Base-by-base conservation (phyloP, 2,329 filamentous ascomycete species). In the Colletotrichum sp. region DNA sequence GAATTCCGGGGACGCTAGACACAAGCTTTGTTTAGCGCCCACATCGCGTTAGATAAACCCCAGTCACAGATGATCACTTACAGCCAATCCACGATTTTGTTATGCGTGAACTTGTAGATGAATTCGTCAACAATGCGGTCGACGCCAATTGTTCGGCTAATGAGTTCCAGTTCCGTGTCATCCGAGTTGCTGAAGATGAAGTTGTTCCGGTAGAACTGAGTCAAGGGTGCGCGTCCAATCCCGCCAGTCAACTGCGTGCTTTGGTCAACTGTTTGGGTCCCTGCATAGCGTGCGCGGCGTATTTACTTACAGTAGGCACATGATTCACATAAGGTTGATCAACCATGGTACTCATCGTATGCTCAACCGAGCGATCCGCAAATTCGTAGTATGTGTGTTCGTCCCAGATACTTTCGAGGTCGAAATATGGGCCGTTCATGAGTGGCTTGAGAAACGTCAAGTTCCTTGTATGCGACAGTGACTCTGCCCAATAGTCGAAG, bases 341-440 rank as follows among this genome's bases (percentile, higher is more conserved):
- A 2, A 95, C 93, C 94, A 96, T 96, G 0, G 94, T 96, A 16
- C 87, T 88, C 94, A 96, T 96, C 0, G 94, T 96, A 77, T 92
- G 90, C 77, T 91, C 91, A 0, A 95, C 93, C 4, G 90, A 91
- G n/a, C 93, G 89, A 71, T 92, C 91, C 2, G 83, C 91, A 81
- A 96, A 96, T 81, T 96, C 93, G 78, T 90, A 93, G 59, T 89
- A 88, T 0, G 93, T 94, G 82, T 96, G 94, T 83, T 96, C 93
- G 7, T 95, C 93, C 94, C 94, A 96, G 66, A 96, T 93, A 2
- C 89, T 88, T 81, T 96, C 94, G 12, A 96, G 89, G 78, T 96
- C 93, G 79, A 96, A 95, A 76, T 88, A 89, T 0, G 94, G 94
- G 0, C 94, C 94, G 0, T 85, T 85, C 7, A 94, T 84, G 2